A percentile compares a stretch with the other conserved stretches of the same genome.
Evolutionary conservation across 768 basidiomycete species (phyloP).

Genomic region (Rhodotorula paludigena): DNA sequence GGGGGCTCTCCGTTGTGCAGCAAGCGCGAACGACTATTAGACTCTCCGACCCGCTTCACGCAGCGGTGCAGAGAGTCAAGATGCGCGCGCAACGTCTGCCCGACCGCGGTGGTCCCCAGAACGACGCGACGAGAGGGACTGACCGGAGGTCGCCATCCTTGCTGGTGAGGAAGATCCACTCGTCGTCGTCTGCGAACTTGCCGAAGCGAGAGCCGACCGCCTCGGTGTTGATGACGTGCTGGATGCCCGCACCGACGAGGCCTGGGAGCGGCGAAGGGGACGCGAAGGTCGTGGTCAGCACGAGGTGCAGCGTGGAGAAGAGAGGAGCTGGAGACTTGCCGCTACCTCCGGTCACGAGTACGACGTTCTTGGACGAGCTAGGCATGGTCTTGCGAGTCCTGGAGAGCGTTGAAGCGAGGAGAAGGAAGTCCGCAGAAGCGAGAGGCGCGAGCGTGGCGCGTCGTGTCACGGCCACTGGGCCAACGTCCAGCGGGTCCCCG

Average conservation of each 20-base stretch:
- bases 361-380: no score
- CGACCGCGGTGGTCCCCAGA: background rate
- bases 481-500: no score
- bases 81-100: no score
- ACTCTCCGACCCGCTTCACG: no score
- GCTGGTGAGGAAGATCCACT: constrained; percentile 76
- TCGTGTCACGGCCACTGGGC: no score
- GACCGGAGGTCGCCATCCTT: constrained; percentile 67
- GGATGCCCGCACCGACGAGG: constrained; percentile 31
- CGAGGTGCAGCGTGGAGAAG: background rate
- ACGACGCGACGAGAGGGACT: background rate
- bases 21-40: constrained; percentile 1
- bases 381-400: background rate
- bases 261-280: constrained; percentile 8
- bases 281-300: background rate
- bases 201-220: constrained; percentile 73
- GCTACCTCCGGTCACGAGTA: constrained; percentile 38
- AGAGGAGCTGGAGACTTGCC: constrained; percentile 8
- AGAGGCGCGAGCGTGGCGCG: no score
- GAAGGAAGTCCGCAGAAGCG: no score
- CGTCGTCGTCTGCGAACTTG: constrained; percentile 62
- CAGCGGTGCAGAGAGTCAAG: no score
- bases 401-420: background rate
- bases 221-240: constrained; percentile 65
- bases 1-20: no score